Evolutionary conservation across 371 early-diverging fungal species (phyloP), one percentile per base, ranked within the genome.

Genomic region (Mortierella polycephala): DNA sequence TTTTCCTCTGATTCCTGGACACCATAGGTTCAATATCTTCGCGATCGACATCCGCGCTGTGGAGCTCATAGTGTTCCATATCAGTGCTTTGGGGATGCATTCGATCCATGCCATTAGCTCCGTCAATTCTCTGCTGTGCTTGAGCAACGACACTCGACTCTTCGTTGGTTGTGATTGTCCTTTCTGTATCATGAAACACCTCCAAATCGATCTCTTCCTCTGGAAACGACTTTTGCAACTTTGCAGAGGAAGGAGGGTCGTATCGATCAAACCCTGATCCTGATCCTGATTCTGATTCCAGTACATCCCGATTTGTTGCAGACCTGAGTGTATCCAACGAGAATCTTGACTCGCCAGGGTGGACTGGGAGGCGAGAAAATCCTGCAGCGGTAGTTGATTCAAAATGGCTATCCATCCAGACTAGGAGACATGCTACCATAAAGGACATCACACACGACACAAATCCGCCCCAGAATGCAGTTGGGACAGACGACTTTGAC

Each of bases 391-490:
- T 50, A 12, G 30, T 60, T 13, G 69, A 74, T 18, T 41, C 60
- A 23, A 56, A 74, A 20, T 68, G 64, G 12, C 50, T 23, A 50
- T 77, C 79, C 50, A 77, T 11, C 51, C 54, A 60, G 10, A 72
- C 79, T 20, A 77, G 51, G 21, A 72, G 11, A n/a, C 71, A 65
- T 14, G 77, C 71, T 9, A 60, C 67, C 61, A 64, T 52, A 49
- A 71, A 71, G 5, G 79, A 77, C 2, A 73, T 10, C 6, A 82
- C 41, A 52, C 85, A 83, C 7, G 85, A 76, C n/a, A 75, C 68
- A 53, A 87, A 64, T 2, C 89, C 88, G 16, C 85, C 57, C 87
- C 87, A 87, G 23, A 70, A 84, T 2, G 88, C 87, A 2, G 53
- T 18, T 1, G 74, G 61, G 5, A 81, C 73, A 14, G 50, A 61